Percentiles rank a stretch among this genome's conserved stretches.
These are phyloP conservation scores for Chrysopogon serrulatus DNA, from an alignment of 176 grass and related monocot species.

Conservation along the genomic window DNA sequence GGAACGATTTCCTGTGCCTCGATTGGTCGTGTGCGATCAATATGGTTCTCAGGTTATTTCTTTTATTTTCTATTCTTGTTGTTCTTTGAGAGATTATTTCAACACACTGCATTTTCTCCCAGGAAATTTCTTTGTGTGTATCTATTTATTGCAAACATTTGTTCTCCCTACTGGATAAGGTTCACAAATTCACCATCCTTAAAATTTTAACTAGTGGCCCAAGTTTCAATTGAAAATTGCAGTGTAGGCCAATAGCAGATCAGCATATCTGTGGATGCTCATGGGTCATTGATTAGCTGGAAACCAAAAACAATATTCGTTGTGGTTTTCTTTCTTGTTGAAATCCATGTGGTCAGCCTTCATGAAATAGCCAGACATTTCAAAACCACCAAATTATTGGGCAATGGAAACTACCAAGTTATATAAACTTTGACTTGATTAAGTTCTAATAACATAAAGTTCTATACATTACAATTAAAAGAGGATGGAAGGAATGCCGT, in stretches of 20 bases:
- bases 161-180: not conserved
- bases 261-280: not conserved
- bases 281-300: not conserved
- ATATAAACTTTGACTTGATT: too few relatives aligned
- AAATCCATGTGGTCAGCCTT: not conserved
- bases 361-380: not conserved
- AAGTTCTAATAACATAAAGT: too few relatives aligned
- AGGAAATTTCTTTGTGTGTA: not conserved
- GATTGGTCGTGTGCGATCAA: constrained; percentile 91
- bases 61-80: not conserved
- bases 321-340: not conserved
- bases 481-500: not conserved
- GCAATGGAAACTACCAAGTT: too few relatives aligned
- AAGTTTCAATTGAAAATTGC: not conserved
- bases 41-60: constrained; percentile 85
- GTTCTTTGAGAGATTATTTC: not conserved
- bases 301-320: not conserved
- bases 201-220: not conserved
- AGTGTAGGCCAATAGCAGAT: not conserved
- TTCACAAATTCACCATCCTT: not conserved
- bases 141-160: not conserved
- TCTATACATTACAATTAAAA: not conserved
- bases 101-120: not conserved
- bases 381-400: too few relatives aligned
- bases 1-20: constrained; percentile 87